Evolutionary conservation across 2,329 filamentous ascomycete species (phyloP).

Genomic region (Xylariaceae sp.): DNA sequence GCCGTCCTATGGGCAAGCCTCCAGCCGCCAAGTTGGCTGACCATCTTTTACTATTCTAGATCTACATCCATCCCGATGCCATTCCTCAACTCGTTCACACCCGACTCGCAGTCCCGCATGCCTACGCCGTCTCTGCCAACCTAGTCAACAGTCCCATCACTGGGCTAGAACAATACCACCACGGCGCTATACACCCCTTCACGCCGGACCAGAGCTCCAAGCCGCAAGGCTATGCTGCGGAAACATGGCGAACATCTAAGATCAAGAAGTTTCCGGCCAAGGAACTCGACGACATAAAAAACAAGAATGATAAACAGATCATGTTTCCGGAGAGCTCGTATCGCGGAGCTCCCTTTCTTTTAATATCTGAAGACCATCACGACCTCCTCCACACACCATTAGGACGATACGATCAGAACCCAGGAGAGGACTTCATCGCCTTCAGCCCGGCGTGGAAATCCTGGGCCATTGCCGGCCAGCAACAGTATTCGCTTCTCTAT

Average conservation of each 20-base stretch:
- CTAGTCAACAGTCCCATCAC: conserved; percentile 53
- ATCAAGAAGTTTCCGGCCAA: conserved; percentile 16
- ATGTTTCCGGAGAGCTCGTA: conserved; percentile 32
- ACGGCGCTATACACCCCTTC: conserved; percentile 48
- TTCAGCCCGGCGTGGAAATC: conserved; percentile 40
- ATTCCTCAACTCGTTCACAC: conserved; percentile 51
- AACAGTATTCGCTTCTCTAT: conserved; percentile 44
- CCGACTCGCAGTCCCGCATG: conserved; percentile 45
- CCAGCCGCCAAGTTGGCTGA: neutral
- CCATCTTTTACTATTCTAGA: conserved; percentile 5
- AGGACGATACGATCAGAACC: conserved; percentile 39
- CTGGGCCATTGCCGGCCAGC: conserved; percentile 47
- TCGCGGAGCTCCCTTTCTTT: conserved; percentile 47
- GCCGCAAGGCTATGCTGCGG: conserved; percentile 20
- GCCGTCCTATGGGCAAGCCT: too few species aligned
- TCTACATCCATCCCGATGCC: conserved; percentile 30
- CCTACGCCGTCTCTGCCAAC: conserved; percentile 50
- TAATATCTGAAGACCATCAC: conserved; percentile 35
- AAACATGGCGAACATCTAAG: conserved; percentile 36
- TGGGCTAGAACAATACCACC: conserved; percentile 49
- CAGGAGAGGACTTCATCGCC: conserved; percentile 24
- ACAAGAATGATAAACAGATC: conserved; percentile 22
- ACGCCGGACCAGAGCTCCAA: conserved; percentile 39
- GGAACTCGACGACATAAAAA: conserved; percentile 11
- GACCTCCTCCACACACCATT: conserved; percentile 43